Evolutionary conservation across 371 early-diverging fungal species (phyloP), one percentile per base, ranked within the genome.

Genomic region (Parasitella parasitica): DNA sequence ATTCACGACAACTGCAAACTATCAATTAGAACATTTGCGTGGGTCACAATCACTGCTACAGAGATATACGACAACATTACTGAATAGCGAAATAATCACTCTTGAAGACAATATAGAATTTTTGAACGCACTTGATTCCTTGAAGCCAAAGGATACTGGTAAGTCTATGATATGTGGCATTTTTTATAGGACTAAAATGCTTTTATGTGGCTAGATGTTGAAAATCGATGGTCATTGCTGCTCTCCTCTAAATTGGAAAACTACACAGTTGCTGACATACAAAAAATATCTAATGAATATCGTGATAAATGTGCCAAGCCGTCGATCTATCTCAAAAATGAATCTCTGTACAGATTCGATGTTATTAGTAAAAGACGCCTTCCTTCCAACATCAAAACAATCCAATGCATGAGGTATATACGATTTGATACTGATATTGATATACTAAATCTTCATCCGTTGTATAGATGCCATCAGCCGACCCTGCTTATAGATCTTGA

Each of bases 231-330:
- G 71, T 54, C 66, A 24, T 7, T 63, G 9, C 41, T 71, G 12
- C 30, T 71, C 12, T 32, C 41, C n/a, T 70, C 71, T 4, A 63
- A 36, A 34, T 32, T 66, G 1, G 41, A 43, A 16, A 32, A 27
- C 11, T 63, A 56, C 30, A n/a, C 41, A 20, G 46, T 63, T 22
- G 34, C 41, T 38, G 41, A 59, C 6, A 58, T 70, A 13, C 58
- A 63, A 60, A 30, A 51, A 1, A 62, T 78, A 20, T 70, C 74
- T 12, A 32, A 58, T 3, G 57, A 71, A 28, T 70, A 57, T 38
- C 54, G 63, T 18, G 67, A 70, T 28, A 78, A 61, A 56, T 78
- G 73, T 61, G 72, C 72, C 6, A 66, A 69, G 39, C 76, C 79
- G 12, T 65, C 69, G 0, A 70, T 78, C 24, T 78, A 78, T 56